Evolutionary conservation across 2,329 filamentous ascomycete genomes (phyloP).

Genomic region (Pseudocercospora fijiensis): DNA sequence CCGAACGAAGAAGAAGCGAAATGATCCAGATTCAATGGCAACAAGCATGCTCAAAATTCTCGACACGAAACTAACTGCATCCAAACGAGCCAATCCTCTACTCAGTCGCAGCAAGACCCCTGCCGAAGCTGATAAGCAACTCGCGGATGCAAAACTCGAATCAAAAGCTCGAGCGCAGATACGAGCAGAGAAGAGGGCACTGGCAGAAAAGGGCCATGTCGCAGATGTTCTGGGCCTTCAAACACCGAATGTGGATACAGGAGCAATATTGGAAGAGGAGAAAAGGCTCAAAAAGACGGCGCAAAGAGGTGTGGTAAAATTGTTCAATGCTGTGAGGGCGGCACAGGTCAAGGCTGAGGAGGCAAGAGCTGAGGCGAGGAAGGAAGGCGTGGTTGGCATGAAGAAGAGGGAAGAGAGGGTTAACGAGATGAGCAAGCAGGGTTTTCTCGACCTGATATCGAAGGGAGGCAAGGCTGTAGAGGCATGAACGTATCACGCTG

Average conservation of each 20-base stretch:
- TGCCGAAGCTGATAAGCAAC: slow-evolving; percentile 67
- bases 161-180: slow-evolving; percentile 76
- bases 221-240: slow-evolving; percentile 75
- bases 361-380: slow-evolving; percentile 67
- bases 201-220: slow-evolving; percentile 81
- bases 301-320: slow-evolving; percentile 87
- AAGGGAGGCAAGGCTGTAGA: slow-evolving; percentile 49
- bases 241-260: slow-evolving; percentile 50
- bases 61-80: slow-evolving; percentile 77
- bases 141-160: slow-evolving; percentile 75
- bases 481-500: background rate
- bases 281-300: slow-evolving; percentile 80
- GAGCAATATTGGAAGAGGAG: slow-evolving; percentile 66
- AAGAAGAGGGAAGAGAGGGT: slow-evolving; percentile 80
- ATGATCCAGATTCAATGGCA: slow-evolving; percentile 87
- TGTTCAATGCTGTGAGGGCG: slow-evolving; percentile 92
- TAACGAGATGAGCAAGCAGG: slow-evolving; percentile 95
- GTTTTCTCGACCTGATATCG: slow-evolving; percentile 86
- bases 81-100: slow-evolving; percentile 85
- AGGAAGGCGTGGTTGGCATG: slow-evolving; percentile 74
- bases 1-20: slow-evolving; percentile 70
- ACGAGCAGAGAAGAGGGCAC: slow-evolving; percentile 74
- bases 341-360: slow-evolving; percentile 87
- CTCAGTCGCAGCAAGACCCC: slow-evolving; percentile 78
- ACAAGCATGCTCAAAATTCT: slow-evolving; percentile 93